Percentiles rank a stretch among this genome's conserved stretches.
Evolutionary conservation across 352 stramenopile genomes (phyloP).

Genomic region (Pythium aquatile): DNA sequence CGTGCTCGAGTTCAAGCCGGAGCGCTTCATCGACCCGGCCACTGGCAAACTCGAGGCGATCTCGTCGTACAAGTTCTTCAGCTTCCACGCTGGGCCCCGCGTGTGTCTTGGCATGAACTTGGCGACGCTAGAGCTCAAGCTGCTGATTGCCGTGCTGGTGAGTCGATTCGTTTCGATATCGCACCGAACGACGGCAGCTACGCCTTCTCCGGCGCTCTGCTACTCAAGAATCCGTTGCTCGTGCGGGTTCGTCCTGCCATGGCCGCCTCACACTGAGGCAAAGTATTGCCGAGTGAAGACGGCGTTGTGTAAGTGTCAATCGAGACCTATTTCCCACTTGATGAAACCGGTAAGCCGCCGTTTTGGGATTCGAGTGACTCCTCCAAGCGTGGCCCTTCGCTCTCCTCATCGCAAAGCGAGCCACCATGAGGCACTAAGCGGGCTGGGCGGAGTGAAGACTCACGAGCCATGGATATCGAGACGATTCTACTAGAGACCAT

Average conservation of each 20-base stretch:
- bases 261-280: neutral
- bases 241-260: neutral
- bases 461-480: conserved; percentile 4
- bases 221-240: conserved; percentile 16
- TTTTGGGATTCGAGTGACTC: conserved; percentile 9
- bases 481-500: conserved; percentile 29
- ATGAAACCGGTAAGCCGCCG: conserved; percentile 9
- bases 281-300: too few species aligned
- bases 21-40: conserved; percentile 29
- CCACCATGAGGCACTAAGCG: neutral
- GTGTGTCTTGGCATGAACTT: conserved; percentile 46
- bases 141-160: conserved; percentile 34
- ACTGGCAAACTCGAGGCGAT: conserved; percentile 18
- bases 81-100: conserved; percentile 40
- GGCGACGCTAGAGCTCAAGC: conserved; percentile 46
- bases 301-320: too few species aligned
- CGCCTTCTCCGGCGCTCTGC: conserved; percentile 11
- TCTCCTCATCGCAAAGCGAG: too few species aligned
- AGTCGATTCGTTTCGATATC: conserved; percentile 30
- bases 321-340: neutral
- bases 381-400: neutral
- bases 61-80: conserved; percentile 41
- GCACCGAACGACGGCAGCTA: conserved; percentile 20
- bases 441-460: neutral
- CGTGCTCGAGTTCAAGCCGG: conserved; percentile 33